Evolutionary conservation across 2,329 filamentous ascomycete genomes (phyloP), one percentile per base, ranked within the genome.

Genomic region (Stagonosporopsis vannaccii): DNA sequence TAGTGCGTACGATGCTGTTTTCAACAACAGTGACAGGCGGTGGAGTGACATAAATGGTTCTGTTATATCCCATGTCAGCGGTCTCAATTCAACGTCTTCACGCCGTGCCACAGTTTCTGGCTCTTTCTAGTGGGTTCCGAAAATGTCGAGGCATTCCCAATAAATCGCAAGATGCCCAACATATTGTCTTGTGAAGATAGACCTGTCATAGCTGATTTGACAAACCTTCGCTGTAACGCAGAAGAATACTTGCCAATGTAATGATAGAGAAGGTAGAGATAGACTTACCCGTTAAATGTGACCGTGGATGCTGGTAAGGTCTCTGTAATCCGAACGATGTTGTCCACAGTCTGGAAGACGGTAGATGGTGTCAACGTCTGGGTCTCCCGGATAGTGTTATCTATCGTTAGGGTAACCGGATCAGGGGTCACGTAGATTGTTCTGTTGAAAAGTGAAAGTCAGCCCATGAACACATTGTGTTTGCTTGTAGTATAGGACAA

Each of bases 1-100:
- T 49, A 8, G 51, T 54, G 32, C 45, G 30, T n/a, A 54, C 44
- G 11, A 54, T 39, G 32, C 37, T 48, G 15, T 44, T 48, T n/a
- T 49, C 45, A 1, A 49, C 40, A 1, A 49, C 26, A 8, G 51
- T 55, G 7, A 49, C 36, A 1, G 51, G 45, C 11, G 51, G 39
- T 6, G 51, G 51, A 8, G 51, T 55, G n/a, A 53, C 43, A 8
- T 41, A 47, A 19, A 53, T 22, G 2, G 51, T 53, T 12, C 51
- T 46, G 13, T n/a, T 3, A 6, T 2, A 6, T 17, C 3, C 17
- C 5, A 25, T 4, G 28, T 50, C 17, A 50, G 47, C 37, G 15
- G 11, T 19, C 8, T 28, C n/a, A 3, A 11, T 2, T 28, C 7
- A 7, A 28, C 6, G 35, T 12, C 6, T 13, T n/a, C n/a, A 19